phyloP scores from a whole-genome alignment of 352 stramenopile genomes.

The Phytophthora cryptogea region DNA sequence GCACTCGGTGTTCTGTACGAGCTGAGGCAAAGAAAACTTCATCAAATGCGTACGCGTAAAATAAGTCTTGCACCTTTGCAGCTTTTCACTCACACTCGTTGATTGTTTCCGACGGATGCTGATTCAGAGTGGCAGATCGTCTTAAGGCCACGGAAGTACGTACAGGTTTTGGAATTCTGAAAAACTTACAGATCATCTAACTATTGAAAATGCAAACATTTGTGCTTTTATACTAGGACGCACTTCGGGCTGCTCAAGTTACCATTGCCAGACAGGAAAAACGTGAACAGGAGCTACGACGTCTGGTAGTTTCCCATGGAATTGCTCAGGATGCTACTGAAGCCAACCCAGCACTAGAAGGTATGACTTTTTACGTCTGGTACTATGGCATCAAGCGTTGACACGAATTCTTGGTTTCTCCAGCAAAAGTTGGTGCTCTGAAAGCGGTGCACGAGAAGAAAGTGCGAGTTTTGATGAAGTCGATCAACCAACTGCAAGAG shows the following conservation, averaged over 20 bases:
- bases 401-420: not conserved
- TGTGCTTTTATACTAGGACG: constrained; percentile 36
- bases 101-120: not conserved
- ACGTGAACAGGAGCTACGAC: constrained; percentile 60
- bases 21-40: constrained; percentile 45
- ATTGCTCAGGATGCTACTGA: constrained; percentile 34
- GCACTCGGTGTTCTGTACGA: constrained; percentile 14
- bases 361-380: constrained; percentile 13
- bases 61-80: not conserved
- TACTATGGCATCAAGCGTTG: not conserved
- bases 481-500: constrained; percentile 82
- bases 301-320: constrained; percentile 50
- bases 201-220: too few species aligned
- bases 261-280: constrained; percentile 70
- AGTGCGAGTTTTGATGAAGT: constrained; percentile 87
- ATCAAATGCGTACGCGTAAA: constrained; percentile 31
- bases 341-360: constrained; percentile 49
- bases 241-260: constrained; percentile 49
- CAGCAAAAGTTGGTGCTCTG: constrained; percentile 70
- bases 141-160: constrained; percentile 57
- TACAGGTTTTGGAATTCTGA: not conserved
- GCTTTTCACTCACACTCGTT: not conserved
- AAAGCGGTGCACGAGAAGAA: constrained; percentile 75
- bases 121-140: constrained; percentile 48
- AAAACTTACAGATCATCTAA: not conserved